Percentiles rank a stretch among this genome's conserved stretches.
Conservation (phyloP, 2,329 filamentous ascomycete genomes). For the Fusarium paranaense region DNA sequence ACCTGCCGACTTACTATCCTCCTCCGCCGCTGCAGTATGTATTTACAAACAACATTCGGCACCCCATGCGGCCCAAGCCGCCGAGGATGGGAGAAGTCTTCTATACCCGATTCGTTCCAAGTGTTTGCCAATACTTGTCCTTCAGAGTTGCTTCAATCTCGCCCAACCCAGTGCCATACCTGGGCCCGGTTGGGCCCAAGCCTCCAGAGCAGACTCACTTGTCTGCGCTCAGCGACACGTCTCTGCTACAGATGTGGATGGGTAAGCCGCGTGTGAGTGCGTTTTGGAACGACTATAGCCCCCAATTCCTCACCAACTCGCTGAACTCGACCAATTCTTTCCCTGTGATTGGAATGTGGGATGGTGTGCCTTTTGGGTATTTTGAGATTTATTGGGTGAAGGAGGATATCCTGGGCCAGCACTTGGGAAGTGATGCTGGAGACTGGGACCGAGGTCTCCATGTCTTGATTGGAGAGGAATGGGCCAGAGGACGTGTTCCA, state of each 20-base stretch:
- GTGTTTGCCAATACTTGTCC: conserved; percentile 84
- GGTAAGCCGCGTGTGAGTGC: conserved; percentile 82
- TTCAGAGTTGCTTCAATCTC: conserved; percentile 86
- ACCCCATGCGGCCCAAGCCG: conserved; percentile 89
- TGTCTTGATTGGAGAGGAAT: conserved; percentile 90
- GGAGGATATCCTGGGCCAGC: conserved; percentile 81
- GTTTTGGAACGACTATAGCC: conserved; percentile 82
- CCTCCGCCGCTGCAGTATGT: conserved; percentile 85
- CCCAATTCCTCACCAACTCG: conserved; percentile 74
- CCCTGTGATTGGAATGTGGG: conserved; percentile 92
- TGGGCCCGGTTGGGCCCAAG: conserved; percentile 65
- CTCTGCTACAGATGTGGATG: conserved; percentile 87
- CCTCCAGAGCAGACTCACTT: conserved; percentile 56
- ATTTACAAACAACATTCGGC: conserved; percentile 81
- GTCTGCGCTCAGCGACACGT: conserved; percentile 61
- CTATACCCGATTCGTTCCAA: conserved; percentile 88
- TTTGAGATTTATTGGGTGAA: conserved; percentile 99
- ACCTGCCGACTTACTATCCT: conserved; percentile 91
- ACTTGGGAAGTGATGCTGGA: conserved; percentile 72
- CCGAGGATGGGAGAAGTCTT: conserved; percentile 91
- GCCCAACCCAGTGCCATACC: conserved; percentile 70
- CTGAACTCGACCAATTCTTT: conserved; percentile 81
- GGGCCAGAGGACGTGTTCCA: conserved; percentile 84
- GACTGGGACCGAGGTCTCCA: conserved; percentile 93
- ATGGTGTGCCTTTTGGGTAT: conserved; percentile 94